Evolutionary conservation across 306 rosid species (phyloP).

Genomic region (Quercus ilex): DNA sequence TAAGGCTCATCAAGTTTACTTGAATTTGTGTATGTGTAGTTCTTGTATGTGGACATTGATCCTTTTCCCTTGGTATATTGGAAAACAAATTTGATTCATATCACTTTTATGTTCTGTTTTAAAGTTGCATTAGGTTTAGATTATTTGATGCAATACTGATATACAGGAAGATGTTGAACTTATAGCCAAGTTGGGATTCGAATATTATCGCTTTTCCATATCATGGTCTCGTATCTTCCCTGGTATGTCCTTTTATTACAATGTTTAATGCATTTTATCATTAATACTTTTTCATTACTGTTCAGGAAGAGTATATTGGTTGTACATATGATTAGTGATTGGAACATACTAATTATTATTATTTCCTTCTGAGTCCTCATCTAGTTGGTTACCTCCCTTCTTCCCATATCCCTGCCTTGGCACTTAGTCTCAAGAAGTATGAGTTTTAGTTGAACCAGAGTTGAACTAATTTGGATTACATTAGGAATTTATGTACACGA

Average conservation of each 20-base stretch:
- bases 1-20: not conserved
- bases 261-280: constrained; percentile 1
- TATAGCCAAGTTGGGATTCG: constrained; percentile 83
- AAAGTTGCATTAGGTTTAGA: constrained; percentile 3
- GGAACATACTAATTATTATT: not conserved
- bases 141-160: constrained; percentile 18
- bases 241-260: constrained; percentile 44
- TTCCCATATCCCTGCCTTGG: not conserved
- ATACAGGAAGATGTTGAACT: constrained; percentile 90
- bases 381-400: not conserved
- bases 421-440: not conserved
- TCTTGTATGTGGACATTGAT: not conserved
- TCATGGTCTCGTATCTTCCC: constrained; percentile 97
- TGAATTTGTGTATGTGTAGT: not conserved
- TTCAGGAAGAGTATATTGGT: not conserved
- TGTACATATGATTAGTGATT: not conserved
- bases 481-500: not conserved
- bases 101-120: not conserved
- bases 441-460: not conserved
- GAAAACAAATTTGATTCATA: not conserved
- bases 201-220: constrained; percentile 83
- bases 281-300: not conserved
- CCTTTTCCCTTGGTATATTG: not conserved
- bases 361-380: not conserved
- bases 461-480: not conserved